Evolutionary conservation across 2,329 filamentous ascomycete genomes (phyloP), one percentile per base, ranked within the genome.

Genomic region (Phialophora tarda): DNA sequence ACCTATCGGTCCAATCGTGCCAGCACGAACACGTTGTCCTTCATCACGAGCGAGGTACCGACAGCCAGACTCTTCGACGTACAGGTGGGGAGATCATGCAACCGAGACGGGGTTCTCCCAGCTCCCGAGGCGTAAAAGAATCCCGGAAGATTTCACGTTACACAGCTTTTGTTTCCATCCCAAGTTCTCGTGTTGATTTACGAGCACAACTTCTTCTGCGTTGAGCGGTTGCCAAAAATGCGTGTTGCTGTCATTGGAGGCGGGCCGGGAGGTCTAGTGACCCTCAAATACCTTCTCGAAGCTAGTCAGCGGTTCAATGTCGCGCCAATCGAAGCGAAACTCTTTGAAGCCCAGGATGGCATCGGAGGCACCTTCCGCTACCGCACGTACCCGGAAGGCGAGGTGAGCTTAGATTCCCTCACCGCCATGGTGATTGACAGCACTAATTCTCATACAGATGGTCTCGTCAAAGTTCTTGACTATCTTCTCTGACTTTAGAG

Each of bases 361-460:
- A 63, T 63, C 24, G 61, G 61, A 63, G 61, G 61, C 30, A 63
- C 61, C 14, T 63, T 63, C 28, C 55, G 55, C 47, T 51, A 63
- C 24, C 61, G 61, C 28, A 41, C 51, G 17, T 63, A 63, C 53
- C 53, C 53, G 30, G 61, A 63, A 34, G 53, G 61, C 53, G 61
- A 63, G 53, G 61, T 63, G 57, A 21, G 34, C 23, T 34, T 23
- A 30, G n/a, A n/a, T 26, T 41, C 30, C 23, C n/a, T 21, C 38
- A 51, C 41, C n/a, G 26, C 41, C 38, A 23, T 48, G 17, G 17
- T 26, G 48, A 26, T 51, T 51, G 41, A 24, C 32, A 44, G 51
- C 23, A 48, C 41, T 56, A 41, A 63, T 23, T 23, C 17, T 3
- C 23, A 41, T n/a, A 32, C 21, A 63, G 61, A 56, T 57, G 55